phyloP scores from a whole-genome alignment of 2,329 filamentous ascomycete genomes.

The Nannizzia gypsea region DNA sequence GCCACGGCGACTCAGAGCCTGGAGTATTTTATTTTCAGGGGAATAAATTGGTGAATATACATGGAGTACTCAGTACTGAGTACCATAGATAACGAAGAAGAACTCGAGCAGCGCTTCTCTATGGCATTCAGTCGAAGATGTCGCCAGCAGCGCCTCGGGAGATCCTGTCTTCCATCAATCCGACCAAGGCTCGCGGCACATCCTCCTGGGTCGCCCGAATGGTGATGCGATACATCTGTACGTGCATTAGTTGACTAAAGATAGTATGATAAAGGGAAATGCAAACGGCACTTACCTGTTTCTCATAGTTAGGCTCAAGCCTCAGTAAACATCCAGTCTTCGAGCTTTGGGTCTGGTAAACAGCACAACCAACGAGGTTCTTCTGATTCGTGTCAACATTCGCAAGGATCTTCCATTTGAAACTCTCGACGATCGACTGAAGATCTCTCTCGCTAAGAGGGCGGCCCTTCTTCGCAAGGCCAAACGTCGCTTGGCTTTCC shows the following conservation, averaged over 20 bases:
- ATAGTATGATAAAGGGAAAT: neutral
- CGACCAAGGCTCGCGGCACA: constrained; percentile 68
- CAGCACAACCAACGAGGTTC: constrained; percentile 81
- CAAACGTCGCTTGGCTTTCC: constrained; percentile 81
- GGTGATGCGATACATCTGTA: constrained; percentile 86
- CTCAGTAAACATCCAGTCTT: constrained; percentile 91
- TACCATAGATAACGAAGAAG: neutral
- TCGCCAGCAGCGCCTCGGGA: constrained; percentile 37
- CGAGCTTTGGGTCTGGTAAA: constrained; percentile 65
- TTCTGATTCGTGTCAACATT: constrained; percentile 83
- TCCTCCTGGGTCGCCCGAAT: constrained; percentile 86
- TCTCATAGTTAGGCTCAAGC: constrained; percentile 85
- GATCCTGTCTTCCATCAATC: constrained; percentile 76
- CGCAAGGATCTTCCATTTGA: constrained; percentile 77
- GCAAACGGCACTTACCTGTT: constrained; percentile 54
- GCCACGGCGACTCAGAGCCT: neutral
- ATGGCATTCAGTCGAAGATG: neutral
- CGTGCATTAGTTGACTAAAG: constrained; percentile 11
- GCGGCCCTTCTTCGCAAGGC: constrained; percentile 45
- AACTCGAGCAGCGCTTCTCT: neutral
- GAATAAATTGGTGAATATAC: neutral
- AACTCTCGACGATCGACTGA: constrained; percentile 62
- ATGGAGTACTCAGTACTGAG: neutral
- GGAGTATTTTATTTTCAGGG: neutral
- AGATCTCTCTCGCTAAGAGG: constrained; percentile 63